A percentile compares a stretch with the other conserved stretches of the same genome.
Conservation (phyloP, 176 grass and related monocot species). For the Juncus inflexus region DNA sequence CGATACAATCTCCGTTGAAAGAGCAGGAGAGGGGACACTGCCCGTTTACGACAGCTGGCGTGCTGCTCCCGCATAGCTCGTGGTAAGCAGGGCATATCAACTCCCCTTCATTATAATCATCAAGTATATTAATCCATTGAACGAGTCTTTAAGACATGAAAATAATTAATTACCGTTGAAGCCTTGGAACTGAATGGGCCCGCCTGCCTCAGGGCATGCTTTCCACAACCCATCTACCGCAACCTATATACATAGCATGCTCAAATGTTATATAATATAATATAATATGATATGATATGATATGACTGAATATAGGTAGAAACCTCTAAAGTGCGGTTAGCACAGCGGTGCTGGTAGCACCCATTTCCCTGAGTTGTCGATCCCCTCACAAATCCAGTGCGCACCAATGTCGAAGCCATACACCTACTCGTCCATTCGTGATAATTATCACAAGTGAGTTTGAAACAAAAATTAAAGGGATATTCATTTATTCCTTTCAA, state of each 20-base stretch:
- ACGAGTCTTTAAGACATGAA: neutral
- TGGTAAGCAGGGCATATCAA: slow-evolving; percentile 94
- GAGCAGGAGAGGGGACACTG: slow-evolving; percentile 70
- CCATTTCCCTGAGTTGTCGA: slow-evolving; percentile 98
- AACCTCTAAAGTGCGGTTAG: slow-evolving; percentile 76
- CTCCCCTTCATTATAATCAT: slow-evolving; percentile 58
- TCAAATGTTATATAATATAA: slow-evolving; percentile 16
- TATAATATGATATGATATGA: slow-evolving; percentile 2
- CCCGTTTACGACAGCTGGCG: slow-evolving; percentile 46
- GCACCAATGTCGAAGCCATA: slow-evolving; percentile 94
- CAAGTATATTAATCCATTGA: slow-evolving; percentile 8
- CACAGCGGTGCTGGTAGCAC: slow-evolving; percentile 96
- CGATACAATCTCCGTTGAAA: slow-evolving; percentile 87
- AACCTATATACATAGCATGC: slow-evolving; percentile 41
- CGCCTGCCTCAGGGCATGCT: slow-evolving; percentile 68
- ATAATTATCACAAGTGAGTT: no score
- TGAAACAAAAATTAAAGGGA: no score
- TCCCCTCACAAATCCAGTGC: slow-evolving; percentile 96
- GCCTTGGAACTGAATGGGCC: slow-evolving; percentile 89
- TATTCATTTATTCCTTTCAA: no score
- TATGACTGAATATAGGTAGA: slow-evolving; percentile 9
- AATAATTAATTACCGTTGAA: slow-evolving; percentile 61
- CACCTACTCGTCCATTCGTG: slow-evolving; percentile 54
- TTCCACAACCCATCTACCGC: slow-evolving; percentile 99
- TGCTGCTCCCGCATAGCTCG: slow-evolving; percentile 51